phyloP scores from a whole-genome alignment of 768 basidiomycete species.

The Crassisporium funariophilum region DNA sequence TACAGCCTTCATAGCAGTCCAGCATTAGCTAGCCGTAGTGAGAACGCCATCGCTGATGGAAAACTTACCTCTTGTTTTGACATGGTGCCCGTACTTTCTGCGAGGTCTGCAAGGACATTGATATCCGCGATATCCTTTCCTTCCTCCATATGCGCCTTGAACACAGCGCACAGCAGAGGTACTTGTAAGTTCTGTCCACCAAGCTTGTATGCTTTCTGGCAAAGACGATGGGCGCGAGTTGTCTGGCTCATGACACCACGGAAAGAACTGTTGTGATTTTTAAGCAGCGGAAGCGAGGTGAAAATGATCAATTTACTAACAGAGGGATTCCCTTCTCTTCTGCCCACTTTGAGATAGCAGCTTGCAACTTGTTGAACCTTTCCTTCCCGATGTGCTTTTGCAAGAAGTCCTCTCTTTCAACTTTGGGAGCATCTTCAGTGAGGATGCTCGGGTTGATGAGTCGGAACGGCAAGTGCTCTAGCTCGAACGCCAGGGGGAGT shows the following conservation, averaged over 20 bases:
- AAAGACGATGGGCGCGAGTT: constrained; percentile 70
- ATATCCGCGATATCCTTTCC: constrained; percentile 63
- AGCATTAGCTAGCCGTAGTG: background rate
- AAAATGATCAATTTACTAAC: constrained; percentile 33
- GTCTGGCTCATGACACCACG: constrained; percentile 66
- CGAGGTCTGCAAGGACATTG: constrained; percentile 58
- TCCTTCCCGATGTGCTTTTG: constrained; percentile 55
- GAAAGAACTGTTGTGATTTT: constrained; percentile 44
- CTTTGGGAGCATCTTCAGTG: constrained; percentile 36
- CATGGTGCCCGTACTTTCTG: constrained; percentile 59
- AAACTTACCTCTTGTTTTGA: constrained; percentile 57
- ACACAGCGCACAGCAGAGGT: constrained; percentile 56
- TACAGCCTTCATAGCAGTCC: constrained; percentile 47
- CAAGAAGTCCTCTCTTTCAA: constrained; percentile 45
- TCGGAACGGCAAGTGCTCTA: constrained; percentile 55
- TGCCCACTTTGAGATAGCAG: constrained; percentile 51
- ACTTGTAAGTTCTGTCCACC: constrained; percentile 65
- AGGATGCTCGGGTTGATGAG: constrained; percentile 43
- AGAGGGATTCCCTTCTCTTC: constrained; percentile 59
- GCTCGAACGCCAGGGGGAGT: constrained; percentile 50
- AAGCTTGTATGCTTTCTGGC: constrained; percentile 64
- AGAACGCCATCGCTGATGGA: too few relatives aligned
- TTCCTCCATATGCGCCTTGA: constrained; percentile 68
- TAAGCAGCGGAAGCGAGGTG: background rate
- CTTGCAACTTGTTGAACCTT: constrained; percentile 41